Conservation (phyloP, 306 rosid species). For the Canavalia gladiata region DNA sequence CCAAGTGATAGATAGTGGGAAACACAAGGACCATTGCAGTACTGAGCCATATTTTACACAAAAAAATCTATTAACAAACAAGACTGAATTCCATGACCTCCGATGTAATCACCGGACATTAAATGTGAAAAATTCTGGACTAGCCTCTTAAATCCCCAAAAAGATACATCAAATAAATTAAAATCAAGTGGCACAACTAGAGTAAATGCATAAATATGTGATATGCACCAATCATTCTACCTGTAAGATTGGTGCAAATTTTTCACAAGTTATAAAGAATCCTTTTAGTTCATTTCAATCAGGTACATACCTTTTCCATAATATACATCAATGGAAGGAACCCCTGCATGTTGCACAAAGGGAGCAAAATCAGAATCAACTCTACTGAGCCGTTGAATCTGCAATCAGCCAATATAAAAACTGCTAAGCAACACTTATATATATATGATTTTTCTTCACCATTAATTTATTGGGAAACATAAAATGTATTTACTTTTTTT, state of each 20-base stretch:
- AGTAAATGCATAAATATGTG: background rate
- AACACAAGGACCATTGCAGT: background rate
- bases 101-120: background rate
- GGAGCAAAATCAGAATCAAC: conserved; percentile 78
- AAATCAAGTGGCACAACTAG: background rate
- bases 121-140: background rate
- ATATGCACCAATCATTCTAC: conserved; percentile 11
- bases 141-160: background rate
- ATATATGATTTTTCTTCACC: background rate
- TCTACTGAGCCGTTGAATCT: conserved; percentile 69
- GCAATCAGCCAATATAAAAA: conserved; percentile 50
- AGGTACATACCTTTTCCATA: conserved; percentile 69
- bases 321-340: conserved; percentile 72
- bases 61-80: background rate
- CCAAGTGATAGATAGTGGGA: background rate
- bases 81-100: conserved; percentile 14
- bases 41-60: background rate
- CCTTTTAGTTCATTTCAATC: background rate
- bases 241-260: background rate
- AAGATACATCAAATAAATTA: background rate
- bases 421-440: background rate
- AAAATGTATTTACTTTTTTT: background rate
- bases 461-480: conserved; percentile 4
- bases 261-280: conserved; percentile 8
- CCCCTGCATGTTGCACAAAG: conserved; percentile 79